Evolutionary conservation across 305 asterid species (phyloP), one percentile per base, ranked within the genome.

Genomic region (Striga hermonthica): DNA sequence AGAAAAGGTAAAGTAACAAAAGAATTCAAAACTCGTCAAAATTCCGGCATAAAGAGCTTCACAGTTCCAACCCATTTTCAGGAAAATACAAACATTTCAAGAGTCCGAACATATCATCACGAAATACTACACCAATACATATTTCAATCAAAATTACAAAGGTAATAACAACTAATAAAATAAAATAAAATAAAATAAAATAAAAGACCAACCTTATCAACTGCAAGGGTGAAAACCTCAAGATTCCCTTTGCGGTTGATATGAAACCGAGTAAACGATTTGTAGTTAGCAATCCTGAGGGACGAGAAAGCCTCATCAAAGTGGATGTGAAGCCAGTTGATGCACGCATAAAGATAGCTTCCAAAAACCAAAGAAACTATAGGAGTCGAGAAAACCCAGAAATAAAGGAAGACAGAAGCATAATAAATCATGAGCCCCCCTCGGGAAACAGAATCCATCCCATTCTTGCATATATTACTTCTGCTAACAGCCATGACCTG

Each of bases 301-400:
- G 99, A 94, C 8, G 99, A 94, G 77, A 90, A 94, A 15, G 99
- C 97, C 82, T 94, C 99, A 34, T 94, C 99, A 10, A 94, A 94
- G 82, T 94, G 99, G 52, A 94, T 40, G 82, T 94, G 99, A 65
- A 94, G 91, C 97, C 99, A 94, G 48, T 94, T 94, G 65, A 94
- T 94, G 86, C 96, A 94, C 72, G 90, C 57, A 31, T 94, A 94
- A 55, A 94, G 95, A 76, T 94, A 94, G 88, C 99, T 90, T 59
- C 99, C 99, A 3, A 94, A 91, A 53, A 94, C 75, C 78, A 94
- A 71, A 6, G 99, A 94, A 39, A 94, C 99, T 8, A 90, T 86
- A 2, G 99, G 99, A 50, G 99, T 94, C n/a, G 99, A 88, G 74
- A 93, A 85, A 64, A 94, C 97, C 99, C 99, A 94, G 75, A 82